These are phyloP conservation scores for Aspergillus neotritici DNA, from an alignment of 2,329 filamentous ascomycete species.

Conservation along the genomic window DNA sequence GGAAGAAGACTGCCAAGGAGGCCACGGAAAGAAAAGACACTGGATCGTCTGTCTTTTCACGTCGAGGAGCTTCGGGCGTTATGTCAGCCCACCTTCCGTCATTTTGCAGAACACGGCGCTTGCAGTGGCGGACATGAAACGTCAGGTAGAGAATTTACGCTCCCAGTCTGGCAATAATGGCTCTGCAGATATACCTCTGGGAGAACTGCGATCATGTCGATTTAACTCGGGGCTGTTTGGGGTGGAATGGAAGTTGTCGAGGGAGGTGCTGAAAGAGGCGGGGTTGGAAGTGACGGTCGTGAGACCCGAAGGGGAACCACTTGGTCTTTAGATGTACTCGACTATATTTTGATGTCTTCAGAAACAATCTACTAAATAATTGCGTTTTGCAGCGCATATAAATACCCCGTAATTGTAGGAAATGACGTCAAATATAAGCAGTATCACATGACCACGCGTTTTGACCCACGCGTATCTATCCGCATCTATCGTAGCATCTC, in stretches of 20 bases:
- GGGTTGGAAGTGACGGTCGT: constrained; percentile 34
- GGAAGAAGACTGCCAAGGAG: constrained; percentile 25
- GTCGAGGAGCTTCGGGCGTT: constrained; percentile 45
- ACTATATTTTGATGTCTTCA: too few species aligned
- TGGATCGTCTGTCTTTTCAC: constrained; percentile 59
- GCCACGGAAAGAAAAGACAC: constrained; percentile 29
- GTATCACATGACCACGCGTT: constrained; percentile 18
- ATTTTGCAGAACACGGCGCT: constrained; percentile 48
- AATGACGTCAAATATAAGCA: neutral
- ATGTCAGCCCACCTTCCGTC: constrained; percentile 27
- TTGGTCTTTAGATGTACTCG: neutral
- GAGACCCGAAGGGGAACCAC: constrained; percentile 18
- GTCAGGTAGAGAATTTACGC: constrained; percentile 33
- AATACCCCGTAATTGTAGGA: neutral
- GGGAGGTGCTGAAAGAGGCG: constrained; percentile 37
- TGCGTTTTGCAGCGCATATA: too few species aligned
- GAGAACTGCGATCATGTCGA: constrained; percentile 45
- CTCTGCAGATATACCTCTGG: constrained; percentile 12
- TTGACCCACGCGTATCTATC: constrained; percentile 5
- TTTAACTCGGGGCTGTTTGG: constrained; percentile 56
- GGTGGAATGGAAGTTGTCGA: constrained; percentile 51
- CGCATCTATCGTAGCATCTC: neutral
- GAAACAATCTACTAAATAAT: too few species aligned
- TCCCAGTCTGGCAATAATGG: constrained; percentile 1
- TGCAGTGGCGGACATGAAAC: constrained; percentile 47